A percentile compares a stretch with the other conserved stretches of the same genome.
Conservation (phyloP, 352 stramenopile species). For the Phytophthora pistaciae region DNA sequence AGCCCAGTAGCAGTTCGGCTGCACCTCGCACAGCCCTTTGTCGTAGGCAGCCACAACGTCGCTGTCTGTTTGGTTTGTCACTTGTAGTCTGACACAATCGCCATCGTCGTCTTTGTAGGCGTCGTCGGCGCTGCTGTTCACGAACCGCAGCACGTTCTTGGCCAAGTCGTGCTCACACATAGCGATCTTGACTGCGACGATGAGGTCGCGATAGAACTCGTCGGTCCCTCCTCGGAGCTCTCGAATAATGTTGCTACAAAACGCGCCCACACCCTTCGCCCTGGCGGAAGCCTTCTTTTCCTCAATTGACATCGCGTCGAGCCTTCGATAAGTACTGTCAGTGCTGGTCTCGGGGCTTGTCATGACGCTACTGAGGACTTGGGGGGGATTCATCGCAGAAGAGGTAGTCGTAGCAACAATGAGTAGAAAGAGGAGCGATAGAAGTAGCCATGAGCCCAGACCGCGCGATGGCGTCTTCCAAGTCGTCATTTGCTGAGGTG, state of each 20-base stretch:
- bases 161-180: conserved; percentile 50
- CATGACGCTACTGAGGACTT: not conserved
- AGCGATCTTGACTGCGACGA: conserved; percentile 57
- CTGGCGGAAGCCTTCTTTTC: conserved; percentile 24
- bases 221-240: conserved; percentile 55
- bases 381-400: not conserved
- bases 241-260: conserved; percentile 55
- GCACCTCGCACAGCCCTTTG: conserved; percentile 53
- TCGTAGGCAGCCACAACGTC: conserved; percentile 40
- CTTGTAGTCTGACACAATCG: conserved; percentile 45
- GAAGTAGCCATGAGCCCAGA: not conserved
- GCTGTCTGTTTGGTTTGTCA: conserved; percentile 23
- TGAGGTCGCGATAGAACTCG: conserved; percentile 67
- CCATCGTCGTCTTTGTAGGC: conserved; percentile 54
- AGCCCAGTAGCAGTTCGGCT: conserved; percentile 72
- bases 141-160: conserved; percentile 44
- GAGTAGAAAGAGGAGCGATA: not conserved
- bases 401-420: not conserved
- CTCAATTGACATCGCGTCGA: conserved; percentile 4
- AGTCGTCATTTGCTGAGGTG: not conserved
- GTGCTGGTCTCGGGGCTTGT: conserved; percentile 5
- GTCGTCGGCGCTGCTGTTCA: conserved; percentile 26
- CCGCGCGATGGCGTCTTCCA: not conserved
- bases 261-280: conserved; percentile 51
- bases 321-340: conserved; percentile 6